Base-by-base conservation (phyloP, 345 rosid genomes). In the Adansonia digitata region DNA sequence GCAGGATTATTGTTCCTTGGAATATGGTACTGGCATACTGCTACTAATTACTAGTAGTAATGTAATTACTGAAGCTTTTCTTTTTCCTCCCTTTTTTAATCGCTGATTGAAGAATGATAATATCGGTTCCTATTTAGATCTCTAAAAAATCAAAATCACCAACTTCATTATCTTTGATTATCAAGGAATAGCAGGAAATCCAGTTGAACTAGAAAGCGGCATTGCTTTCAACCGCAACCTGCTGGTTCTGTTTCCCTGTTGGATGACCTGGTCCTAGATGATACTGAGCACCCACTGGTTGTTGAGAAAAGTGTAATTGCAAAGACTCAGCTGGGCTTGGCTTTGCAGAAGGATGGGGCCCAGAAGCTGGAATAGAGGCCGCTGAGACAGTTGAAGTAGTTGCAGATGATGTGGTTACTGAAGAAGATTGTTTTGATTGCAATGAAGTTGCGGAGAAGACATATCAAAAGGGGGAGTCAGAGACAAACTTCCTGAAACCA, bases 401-500 rank as follows among this genome's bases (percentile, higher is more conserved):
- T 35, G 81, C 63, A 57, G 89, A 77, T 48, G 88, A 76, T 63
- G 84, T 75, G 51, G 74, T 76, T 43, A 80, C 71, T 10, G 61
- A 74, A 66, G 85, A 35, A 35, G 74, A 81, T 77, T 85, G 90
- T 68, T 79, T 81, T 79, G 87, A 81, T 85, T 85, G 91, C 18
- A 81, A 66, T 75, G 91, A 85, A 77, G 79, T 15, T 70, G 81
- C 86, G 64, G 97, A 79, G 82, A 92, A 89, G 34, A 83, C 90
- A 82, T 87, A 94, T 68, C 97, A 94, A 51, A 88, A 91, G 76
- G 81, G 85, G 69, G 98, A 86, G 76, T 86, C 85, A 57, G 97
- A 74, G 73, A 94, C 66, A 77, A 88, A 82, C 14, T 94, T 75
- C 89, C 90, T 64, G 92, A 85, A 81, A 77, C 86, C 76, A 74